These are phyloP conservation scores for Hyaloscypha hepaticicola DNA, from an alignment of 495 filamentous ascomycete genomes.

Conservation along the genomic window DNA sequence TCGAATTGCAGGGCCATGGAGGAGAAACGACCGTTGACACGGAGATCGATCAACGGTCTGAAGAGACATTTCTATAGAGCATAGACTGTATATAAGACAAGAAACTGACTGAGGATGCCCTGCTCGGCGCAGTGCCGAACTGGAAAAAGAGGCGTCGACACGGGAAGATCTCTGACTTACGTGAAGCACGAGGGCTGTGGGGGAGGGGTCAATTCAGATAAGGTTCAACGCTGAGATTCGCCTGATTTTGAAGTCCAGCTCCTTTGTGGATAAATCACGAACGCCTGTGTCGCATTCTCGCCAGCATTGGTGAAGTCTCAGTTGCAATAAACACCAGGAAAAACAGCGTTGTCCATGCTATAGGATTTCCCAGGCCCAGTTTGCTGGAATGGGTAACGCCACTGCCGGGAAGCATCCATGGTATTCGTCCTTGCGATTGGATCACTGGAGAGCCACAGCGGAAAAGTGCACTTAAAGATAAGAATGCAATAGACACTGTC, in stretches of 20 bases:
- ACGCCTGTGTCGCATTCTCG: not conserved
- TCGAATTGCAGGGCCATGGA: constrained; percentile 22
- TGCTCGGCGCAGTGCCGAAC: not conserved
- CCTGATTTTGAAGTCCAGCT: constrained; percentile 1
- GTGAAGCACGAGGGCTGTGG: constrained; percentile 21
- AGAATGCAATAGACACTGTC: constrained; percentile 10
- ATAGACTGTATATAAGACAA: constrained; percentile 26
- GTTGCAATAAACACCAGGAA: constrained; percentile 1
- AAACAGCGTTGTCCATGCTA: constrained; percentile 11
- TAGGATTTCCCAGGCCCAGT: constrained; percentile 7
- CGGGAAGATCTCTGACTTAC: constrained; percentile 20
- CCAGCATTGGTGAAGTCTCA: not conserved
- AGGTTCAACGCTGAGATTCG: constrained; percentile 12
- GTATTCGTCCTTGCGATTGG: constrained; percentile 10
- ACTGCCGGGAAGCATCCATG: not conserved
- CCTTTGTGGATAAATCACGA: constrained; percentile 8
- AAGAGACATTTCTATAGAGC: constrained; percentile 19
- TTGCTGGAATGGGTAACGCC: constrained; percentile 3
- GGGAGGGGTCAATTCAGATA: constrained; percentile 19
- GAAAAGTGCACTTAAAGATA: constrained; percentile 4
- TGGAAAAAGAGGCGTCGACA: constrained; percentile 16
- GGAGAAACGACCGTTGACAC: constrained; percentile 14
- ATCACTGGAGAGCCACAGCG: not conserved
- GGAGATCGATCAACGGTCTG: constrained; percentile 31
- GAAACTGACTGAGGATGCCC: constrained; percentile 5